Evolutionary conservation across 352 stramenopile species (phyloP), one percentile per base, ranked within the genome.

Genomic region (Albugo laibachii): DNA sequence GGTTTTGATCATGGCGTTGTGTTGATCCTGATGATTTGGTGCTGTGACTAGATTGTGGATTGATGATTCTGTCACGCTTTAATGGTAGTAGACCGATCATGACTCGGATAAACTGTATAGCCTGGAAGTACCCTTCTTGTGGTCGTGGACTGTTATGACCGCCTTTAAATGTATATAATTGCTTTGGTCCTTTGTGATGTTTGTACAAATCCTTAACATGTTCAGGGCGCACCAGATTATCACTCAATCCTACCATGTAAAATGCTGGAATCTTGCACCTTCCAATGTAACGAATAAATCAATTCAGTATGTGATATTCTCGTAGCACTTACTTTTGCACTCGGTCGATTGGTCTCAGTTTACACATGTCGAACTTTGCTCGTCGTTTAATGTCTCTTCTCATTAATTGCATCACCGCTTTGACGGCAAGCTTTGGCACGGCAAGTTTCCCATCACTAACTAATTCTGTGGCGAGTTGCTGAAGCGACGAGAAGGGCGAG

Each of bases 341-440:
- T 35, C 72, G 77, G 13, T 58, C 63, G 41, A 86, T 81, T 0
- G 77, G 77, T 27, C 83, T 86, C 39, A 89, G 55, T 54, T 89
- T 83, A 53, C 83, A 86, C 71, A 86, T 85, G 49, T 89, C 77
- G 53, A 89, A 89, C 50, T 85, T 83, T 38, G 77, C 77, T 45
- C 76, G 56, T 3, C 69, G 66, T 51, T 81, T 83, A 36, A 89
- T 83, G 54, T 86, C 72, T 1, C 69, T 57, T 41, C 73, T 67
- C 42, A 89, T 80, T 13, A 89, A 53, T 20, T 70, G 54, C 73
- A 89, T 81, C 10, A 89, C 71, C n/a, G 85, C 55, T 34, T 78
- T 78, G 10, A 89, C 77, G 0, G 74, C 73, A 40, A 89, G 74
- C 54, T 80, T 81, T 11, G 77, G 73, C 5, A 89, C 77, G 2